Base-by-base conservation (phyloP, 2,329 filamentous ascomycete species). In the Aspergillus sp. region DNA sequence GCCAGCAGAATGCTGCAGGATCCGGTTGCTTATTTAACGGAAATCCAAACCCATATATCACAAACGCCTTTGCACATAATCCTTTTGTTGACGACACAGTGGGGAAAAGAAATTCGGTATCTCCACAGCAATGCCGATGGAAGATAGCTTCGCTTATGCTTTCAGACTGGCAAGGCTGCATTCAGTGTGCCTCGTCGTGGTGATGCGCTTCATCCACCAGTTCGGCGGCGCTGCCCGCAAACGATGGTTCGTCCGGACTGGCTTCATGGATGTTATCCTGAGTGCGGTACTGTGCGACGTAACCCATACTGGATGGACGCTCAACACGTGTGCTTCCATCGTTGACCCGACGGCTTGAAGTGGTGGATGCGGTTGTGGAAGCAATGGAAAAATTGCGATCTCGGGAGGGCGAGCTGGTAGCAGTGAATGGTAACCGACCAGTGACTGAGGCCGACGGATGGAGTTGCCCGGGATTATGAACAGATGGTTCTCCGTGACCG, bases 251-350 rank as follows among this genome's bases (percentile, higher is more conserved):
- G 36, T 78, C 73, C 17, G 75, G 71, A 64, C 73, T 76, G 23
- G 73, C 70, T 53, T 78, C 74, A 58, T 80, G 78, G 36, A 83
- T 81, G 60, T 81, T 77, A 53, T 83, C 81, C 56, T 75, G 78
- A 4, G 80, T 78, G 36, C 80, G 78, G 65, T 81, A 76, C 60
- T 82, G 78, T 9, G 78, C 74, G 10, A 84, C 81, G 58, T 80
- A 82, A 0, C 82, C 82, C 72, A 84, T 70, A 55, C 80, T 82
- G 6, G 80, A 81, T 0, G 81, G 80, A 47, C 81, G 76, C 55
- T 72, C 70, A 60, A 66, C 50, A 36, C 69, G 63, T 32, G 62
- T 28, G 30, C 69, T 63, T 13, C 73, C 69, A 4, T 74, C 70
- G 5, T 61, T 64, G 8, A 65, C 69, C 19, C 69, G 64, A n/a